A percentile compares a stretch with the other conserved stretches of the same genome.
Conservation (phyloP, 257 asterid species). For the Petunia secreta region DNA sequence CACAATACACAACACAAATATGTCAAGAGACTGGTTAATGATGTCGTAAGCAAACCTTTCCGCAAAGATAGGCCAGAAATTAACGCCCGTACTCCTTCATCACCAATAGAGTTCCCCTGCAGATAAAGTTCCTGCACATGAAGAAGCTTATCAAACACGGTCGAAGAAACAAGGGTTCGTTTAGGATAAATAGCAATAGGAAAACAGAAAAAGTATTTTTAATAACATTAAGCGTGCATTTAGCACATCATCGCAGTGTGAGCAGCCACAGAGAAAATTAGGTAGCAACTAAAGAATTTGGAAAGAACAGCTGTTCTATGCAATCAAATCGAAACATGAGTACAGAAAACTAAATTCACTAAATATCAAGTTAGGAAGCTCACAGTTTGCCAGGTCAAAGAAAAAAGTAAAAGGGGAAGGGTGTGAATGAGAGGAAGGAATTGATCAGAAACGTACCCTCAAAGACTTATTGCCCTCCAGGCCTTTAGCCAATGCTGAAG, state of each 20-base stretch:
- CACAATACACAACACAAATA: neutral
- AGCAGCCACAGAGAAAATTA: neutral
- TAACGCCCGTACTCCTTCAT: constrained; percentile 90
- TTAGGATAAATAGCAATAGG: neutral
- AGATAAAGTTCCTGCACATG: constrained; percentile 76
- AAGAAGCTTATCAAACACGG: neutral
- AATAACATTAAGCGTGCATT: neutral
- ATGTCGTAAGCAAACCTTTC: constrained; percentile 54
- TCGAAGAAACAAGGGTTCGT: neutral
- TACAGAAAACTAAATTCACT: neutral
- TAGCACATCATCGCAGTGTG: neutral
- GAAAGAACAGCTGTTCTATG: neutral
- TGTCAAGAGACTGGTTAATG: neutral
- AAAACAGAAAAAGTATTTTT: neutral
- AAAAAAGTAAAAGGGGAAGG: neutral
- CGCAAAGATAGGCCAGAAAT: constrained; percentile 75
- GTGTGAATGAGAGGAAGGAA: neutral
- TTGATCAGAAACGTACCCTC: constrained; percentile 56
- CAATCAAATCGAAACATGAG: constrained; percentile 18
- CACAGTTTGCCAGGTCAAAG: neutral
- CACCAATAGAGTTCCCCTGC: constrained; percentile 92
- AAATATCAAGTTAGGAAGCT: neutral
- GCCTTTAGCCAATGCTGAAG: constrained; percentile 90
- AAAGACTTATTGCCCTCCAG: constrained; percentile 85
- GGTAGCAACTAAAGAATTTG: neutral